Evolutionary conservation across 1,284 basidiomycete genomes (phyloP), one percentile per base, ranked within the genome.

Genomic region (Phenoliferia sp.): DNA sequence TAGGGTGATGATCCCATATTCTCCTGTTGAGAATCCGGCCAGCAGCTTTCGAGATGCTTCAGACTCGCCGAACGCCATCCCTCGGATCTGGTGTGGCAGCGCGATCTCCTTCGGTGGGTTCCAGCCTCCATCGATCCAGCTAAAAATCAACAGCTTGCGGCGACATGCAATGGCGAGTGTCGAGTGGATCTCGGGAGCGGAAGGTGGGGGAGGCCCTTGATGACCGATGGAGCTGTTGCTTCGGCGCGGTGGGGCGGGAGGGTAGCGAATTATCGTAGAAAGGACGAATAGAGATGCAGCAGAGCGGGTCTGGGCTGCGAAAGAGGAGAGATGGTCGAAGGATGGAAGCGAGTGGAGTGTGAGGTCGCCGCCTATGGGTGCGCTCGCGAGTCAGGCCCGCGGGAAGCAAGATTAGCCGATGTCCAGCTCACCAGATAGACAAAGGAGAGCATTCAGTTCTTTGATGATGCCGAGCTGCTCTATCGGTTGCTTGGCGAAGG

Each of bases 381-480:
- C 22, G 5, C n/a, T 50, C 6, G 34, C 5, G 3, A 5, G 26
- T 17, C 33, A 22, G 48, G 5, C 48, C 48, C 22, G 39, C 39
- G 39, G 39, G 39, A 22, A n/a, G n/a, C n/a, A 17, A 64, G 67
- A 58, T 29, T 32, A 32, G 48, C 5, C 7, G 59, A 15, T n/a
- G n/a, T n/a, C n/a, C 9, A 39, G n/a, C 57, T 66, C 71, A 91
- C 93, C 92, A 26, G 90, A 89, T 2, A 96, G 83, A 10, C 90
- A 84, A 4, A 90, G 87, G 33, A 97, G 81, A 15, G 89, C 88
- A 73, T 90, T 88, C 19, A 90, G 84, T 73, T 92, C 90, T 70
- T 88, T 88, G 71, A 97, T 84, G 62, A 89, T 88, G 3, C 87
- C 90, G 6, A 97, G 81, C 76, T 92, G 92, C 66, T 97, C 93